Conservation (phyloP, 2,329 filamentous ascomycete genomes). For the Cladosporium cucumerinum region DNA sequence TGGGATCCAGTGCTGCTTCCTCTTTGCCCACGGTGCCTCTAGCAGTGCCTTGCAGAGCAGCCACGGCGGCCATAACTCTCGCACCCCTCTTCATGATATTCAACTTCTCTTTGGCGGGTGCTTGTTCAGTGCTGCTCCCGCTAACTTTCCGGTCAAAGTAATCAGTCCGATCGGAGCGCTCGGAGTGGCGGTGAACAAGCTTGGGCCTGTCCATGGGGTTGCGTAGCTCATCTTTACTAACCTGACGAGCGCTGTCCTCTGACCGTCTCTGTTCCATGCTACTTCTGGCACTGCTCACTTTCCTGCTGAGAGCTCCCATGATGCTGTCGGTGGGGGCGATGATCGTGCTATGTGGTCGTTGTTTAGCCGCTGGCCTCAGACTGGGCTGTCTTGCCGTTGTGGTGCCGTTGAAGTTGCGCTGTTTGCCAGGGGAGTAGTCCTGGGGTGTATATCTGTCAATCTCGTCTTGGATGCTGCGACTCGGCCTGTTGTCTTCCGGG, state of each 20-base stretch:
- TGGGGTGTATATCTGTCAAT: slow-evolving; percentile 58
- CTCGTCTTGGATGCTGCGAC: slow-evolving; percentile 51
- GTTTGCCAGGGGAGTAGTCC: slow-evolving; percentile 59
- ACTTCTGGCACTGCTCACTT: slow-evolving; percentile 26
- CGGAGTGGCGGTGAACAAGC: slow-evolving; percentile 26
- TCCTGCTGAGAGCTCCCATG: slow-evolving; percentile 27
- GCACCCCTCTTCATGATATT: slow-evolving; percentile 46
- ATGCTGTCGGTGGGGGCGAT: slow-evolving; percentile 22
- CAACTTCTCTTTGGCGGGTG: slow-evolving; percentile 28
- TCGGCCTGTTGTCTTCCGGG: slow-evolving; percentile 46
- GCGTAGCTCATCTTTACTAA: slow-evolving; percentile 18
- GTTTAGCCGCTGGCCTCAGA: slow-evolving; percentile 44
- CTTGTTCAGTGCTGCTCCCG: slow-evolving; percentile 34
- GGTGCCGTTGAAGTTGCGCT: slow-evolving; percentile 53
- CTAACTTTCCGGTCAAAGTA: slow-evolving; percentile 30
- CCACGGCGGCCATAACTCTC: slow-evolving; percentile 63
- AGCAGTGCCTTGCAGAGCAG: slow-evolving; percentile 56
- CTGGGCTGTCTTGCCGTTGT: slow-evolving; percentile 35
- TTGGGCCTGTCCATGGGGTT: slow-evolving; percentile 24
- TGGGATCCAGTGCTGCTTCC: slow-evolving; percentile 48
- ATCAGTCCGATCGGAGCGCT: slow-evolving; percentile 21
- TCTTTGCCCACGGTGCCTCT: slow-evolving; percentile 40
- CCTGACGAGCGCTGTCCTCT: slow-evolving; percentile 23
- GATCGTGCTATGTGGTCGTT: slow-evolving; percentile 31
- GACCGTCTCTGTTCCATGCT: slow-evolving; percentile 29